A percentile compares a stretch with the other conserved stretches of the same genome.
Evolutionary conservation across 2,329 filamentous ascomycete species (phyloP).

Genomic region (Fusarium tjaetaba): DNA sequence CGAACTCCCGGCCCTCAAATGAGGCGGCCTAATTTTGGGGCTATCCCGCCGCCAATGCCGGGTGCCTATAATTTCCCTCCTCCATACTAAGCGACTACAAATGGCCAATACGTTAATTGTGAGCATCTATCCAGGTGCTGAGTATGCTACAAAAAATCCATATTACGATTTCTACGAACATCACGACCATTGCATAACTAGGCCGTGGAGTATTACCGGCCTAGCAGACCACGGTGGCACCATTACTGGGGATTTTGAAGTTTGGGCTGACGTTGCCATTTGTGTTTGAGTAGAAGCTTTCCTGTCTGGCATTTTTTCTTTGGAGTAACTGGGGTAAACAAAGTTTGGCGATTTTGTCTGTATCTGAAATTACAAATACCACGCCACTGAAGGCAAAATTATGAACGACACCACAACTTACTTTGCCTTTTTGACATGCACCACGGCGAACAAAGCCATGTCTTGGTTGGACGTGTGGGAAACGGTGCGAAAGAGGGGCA

Average conservation of each 20-base stretch:
- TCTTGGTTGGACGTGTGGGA: slow-evolving; percentile 4
- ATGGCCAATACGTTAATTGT: slow-evolving; percentile 12
- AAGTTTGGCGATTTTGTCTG: slow-evolving; percentile 32
- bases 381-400: slow-evolving; percentile 39
- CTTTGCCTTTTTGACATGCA: background rate
- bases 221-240: slow-evolving; percentile 38
- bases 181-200: slow-evolving; percentile 44
- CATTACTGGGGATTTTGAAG: slow-evolving; percentile 37
- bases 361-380: slow-evolving; percentile 41
- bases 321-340: slow-evolving; percentile 41
- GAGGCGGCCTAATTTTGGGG: slow-evolving; percentile 35
- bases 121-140: slow-evolving; percentile 19
- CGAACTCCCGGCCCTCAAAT: slow-evolving; percentile 44
- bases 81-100: slow-evolving; percentile 22
- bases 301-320: slow-evolving; percentile 29
- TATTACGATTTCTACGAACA: slow-evolving; percentile 44
- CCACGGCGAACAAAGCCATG: background rate
- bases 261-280: slow-evolving; percentile 38
- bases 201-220: slow-evolving; percentile 42
- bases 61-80: slow-evolving; percentile 35
- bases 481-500: slow-evolving; percentile 29
- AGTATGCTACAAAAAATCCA: slow-evolving; percentile 26
- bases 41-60: slow-evolving; percentile 36
- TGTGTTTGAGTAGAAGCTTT: slow-evolving; percentile 38
- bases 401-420: slow-evolving; percentile 7